Evolutionary conservation across 1,139 yeast species (phyloP), one percentile per base, ranked within the genome.

Genomic region (Saccharomyces pastorianus): DNA sequence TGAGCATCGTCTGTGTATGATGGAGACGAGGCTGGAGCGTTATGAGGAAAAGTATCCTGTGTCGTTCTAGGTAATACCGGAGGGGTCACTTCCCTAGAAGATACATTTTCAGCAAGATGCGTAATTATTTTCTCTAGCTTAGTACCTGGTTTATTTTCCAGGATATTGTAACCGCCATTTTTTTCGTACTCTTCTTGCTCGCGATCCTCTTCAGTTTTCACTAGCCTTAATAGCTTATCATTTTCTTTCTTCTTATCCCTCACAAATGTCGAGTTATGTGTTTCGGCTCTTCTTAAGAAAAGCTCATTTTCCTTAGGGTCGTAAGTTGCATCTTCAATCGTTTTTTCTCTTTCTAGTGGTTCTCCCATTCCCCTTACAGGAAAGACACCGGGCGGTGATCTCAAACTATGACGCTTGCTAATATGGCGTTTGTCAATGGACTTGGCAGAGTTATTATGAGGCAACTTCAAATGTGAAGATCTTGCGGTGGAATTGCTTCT

Each of bases 331-430:
- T 71, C 70, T 28, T 88, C 89, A 54, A 85, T 82, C 0, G 83
- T 73, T 50, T 72, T 71, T 62, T 85, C 91, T 54, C 79, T 72
- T 23, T 68, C 69, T 46, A 79, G 64, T 1, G 91, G 85, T 6
- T 74, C 75, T 0, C 87, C 89, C 91, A 85, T 85, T 2, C 88
- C 93, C 60, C 75, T 75, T 1, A 86, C 90, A 0, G 95, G 95
- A 69, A 85, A 86, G 0, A 85, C 90, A 58, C 88, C 88, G 34
- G 79, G 80, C 1, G 93, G 95, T 1, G 90, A 83, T 59, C 83
- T 71, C 2, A 70, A 9, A 34, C 23, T 34, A 5, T 13, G 41
- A 13, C 20, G 23, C 23, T 34, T 34, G 20, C 20, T 32, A 32
- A 7, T n/a, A 32, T 32, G n/a, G 47, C 44, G 55, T 54, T 7